phyloP scores from a whole-genome alignment of 1,284 basidiomycete genomes.

The Rhodotorula glutinis region DNA sequence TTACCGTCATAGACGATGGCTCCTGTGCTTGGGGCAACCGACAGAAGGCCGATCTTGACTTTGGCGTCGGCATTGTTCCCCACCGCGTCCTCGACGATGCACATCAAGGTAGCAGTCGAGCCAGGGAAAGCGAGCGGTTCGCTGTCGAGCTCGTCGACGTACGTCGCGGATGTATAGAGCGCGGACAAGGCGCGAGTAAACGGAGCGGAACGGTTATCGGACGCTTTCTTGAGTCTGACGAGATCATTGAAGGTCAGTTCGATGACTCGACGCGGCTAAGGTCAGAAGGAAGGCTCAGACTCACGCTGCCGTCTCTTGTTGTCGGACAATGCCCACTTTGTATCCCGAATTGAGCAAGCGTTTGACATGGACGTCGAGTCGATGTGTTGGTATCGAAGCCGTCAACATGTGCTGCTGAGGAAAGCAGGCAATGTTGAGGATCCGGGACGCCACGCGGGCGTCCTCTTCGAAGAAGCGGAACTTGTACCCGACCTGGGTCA shows the following conservation, averaged over 20 bases:
- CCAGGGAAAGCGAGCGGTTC: slow-evolving; percentile 48
- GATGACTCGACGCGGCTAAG: no score
- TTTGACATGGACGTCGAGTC: slow-evolving; percentile 80
- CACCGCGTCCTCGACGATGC: slow-evolving; percentile 63
- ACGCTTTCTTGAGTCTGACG: slow-evolving; percentile 69
- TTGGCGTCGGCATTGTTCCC: slow-evolving; percentile 60
- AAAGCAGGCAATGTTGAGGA: slow-evolving; percentile 38
- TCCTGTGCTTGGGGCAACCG: slow-evolving; percentile 80
- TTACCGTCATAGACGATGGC: slow-evolving; percentile 87
- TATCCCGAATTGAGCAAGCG: slow-evolving; percentile 84
- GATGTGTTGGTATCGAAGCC: slow-evolving; percentile 40
- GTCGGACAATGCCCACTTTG: slow-evolving; percentile 88
- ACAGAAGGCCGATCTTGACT: slow-evolving; percentile 69
- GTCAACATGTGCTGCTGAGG: slow-evolving; percentile 34
- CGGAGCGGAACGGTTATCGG: slow-evolving; percentile 74
- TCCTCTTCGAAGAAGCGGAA: slow-evolving; percentile 43
- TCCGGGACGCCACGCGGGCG: slow-evolving; percentile 31
- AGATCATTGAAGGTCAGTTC: background rate
- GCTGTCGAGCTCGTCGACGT: slow-evolving; percentile 66
- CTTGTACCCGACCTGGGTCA: slow-evolving; percentile 40
- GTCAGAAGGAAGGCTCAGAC: background rate
- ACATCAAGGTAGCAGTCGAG: slow-evolving; percentile 47
- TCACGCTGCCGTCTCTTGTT: slow-evolving; percentile 83
- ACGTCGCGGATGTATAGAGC: slow-evolving; percentile 53
- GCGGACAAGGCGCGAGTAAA: slow-evolving; percentile 62